phyloP scores from a whole-genome alignment of 2,329 filamentous ascomycete species.

The Neoarthrinium moseri region DNA sequence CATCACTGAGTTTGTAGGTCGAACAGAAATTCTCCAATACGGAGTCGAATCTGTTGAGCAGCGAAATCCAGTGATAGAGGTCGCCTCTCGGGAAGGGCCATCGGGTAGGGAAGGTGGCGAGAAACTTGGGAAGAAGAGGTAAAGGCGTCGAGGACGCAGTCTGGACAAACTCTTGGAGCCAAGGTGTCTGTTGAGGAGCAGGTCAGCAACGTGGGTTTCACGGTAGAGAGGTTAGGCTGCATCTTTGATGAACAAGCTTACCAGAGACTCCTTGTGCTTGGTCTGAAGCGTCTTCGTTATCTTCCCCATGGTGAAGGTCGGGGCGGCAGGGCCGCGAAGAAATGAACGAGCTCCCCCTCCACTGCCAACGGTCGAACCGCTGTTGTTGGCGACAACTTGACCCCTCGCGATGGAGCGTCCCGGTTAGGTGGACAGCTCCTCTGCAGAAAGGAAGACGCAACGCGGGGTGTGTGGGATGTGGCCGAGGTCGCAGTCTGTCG shows the following conservation, averaged over 20 bases:
- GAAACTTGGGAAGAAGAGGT: conserved; percentile 72
- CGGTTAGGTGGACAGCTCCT: conserved; percentile 26
- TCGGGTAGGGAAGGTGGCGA: conserved; percentile 77
- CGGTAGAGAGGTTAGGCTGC: not conserved
- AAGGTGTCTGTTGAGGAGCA: conserved; percentile 73
- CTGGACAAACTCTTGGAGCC: conserved; percentile 78
- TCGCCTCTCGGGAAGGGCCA: conserved; percentile 97
- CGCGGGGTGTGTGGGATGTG: not conserved
- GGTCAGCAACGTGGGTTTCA: not conserved
- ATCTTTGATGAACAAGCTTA: too few species aligned
- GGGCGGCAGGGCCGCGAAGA: conserved; percentile 58
- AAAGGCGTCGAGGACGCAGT: conserved; percentile 67
- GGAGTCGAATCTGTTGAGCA: conserved; percentile 89
- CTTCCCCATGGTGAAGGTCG: conserved; percentile 62
- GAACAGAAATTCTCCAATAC: conserved; percentile 80
- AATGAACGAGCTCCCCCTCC: conserved; percentile 54
- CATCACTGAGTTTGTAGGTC: conserved; percentile 75
- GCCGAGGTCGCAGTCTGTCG: not conserved
- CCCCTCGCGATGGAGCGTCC: conserved; percentile 24
- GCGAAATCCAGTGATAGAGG: conserved; percentile 95
- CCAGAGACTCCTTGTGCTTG: conserved; percentile 67
- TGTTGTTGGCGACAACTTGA: conserved; percentile 39
- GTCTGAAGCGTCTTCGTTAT: conserved; percentile 66
- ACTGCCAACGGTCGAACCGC: conserved; percentile 42
- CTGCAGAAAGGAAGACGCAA: not conserved